phyloP scores from a whole-genome alignment of 352 stramenopile species.

The Phytopythium vexans region DNA sequence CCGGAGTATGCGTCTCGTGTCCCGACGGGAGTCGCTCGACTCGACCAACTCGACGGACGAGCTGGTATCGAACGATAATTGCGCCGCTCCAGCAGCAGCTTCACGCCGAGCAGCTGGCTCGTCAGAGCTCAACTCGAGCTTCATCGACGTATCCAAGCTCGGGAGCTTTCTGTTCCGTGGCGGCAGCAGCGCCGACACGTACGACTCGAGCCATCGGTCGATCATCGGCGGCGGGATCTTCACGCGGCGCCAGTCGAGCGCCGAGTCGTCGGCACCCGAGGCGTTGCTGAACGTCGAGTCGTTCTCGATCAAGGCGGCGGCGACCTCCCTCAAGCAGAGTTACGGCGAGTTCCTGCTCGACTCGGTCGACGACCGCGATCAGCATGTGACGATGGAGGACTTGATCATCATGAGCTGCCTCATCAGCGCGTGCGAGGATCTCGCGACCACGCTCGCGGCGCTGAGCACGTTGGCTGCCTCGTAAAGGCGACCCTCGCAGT shows the following conservation, averaged over 20 bases:
- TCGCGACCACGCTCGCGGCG: conserved; percentile 40
- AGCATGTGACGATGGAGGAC: conserved; percentile 47
- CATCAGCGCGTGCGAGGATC: conserved; percentile 48
- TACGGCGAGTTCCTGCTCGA: conserved; percentile 46
- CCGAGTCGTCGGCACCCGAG: conserved; percentile 31
- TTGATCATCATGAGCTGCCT: conserved; percentile 72
- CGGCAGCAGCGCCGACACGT: background rate
- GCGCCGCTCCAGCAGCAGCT: conserved; percentile 7
- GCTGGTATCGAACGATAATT: conserved; percentile 6
- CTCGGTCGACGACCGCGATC: conserved; percentile 17
- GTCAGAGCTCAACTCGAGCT: conserved; percentile 13
- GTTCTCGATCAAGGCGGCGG: conserved; percentile 49
- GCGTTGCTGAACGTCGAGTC: conserved; percentile 53
- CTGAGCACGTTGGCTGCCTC: conserved; percentile 52
- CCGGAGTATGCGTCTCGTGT: conserved; percentile 12
- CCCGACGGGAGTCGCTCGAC: conserved; percentile 14
- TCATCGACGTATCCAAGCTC: conserved; percentile 25
- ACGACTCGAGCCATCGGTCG: background rate
- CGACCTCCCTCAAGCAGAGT: conserved; percentile 35
- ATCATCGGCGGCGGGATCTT: conserved; percentile 4
- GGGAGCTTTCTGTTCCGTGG: conserved; percentile 10
- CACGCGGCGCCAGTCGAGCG: conserved; percentile 19
- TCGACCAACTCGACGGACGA: conserved; percentile 14
- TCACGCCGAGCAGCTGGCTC: conserved; percentile 1
- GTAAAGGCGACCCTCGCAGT: conserved; percentile 6